Percentiles rank a stretch among this genome's conserved stretches.
These are phyloP conservation scores for Solanum etuberosum DNA, from an alignment of 257 asterid species.

Conservation along the genomic window DNA sequence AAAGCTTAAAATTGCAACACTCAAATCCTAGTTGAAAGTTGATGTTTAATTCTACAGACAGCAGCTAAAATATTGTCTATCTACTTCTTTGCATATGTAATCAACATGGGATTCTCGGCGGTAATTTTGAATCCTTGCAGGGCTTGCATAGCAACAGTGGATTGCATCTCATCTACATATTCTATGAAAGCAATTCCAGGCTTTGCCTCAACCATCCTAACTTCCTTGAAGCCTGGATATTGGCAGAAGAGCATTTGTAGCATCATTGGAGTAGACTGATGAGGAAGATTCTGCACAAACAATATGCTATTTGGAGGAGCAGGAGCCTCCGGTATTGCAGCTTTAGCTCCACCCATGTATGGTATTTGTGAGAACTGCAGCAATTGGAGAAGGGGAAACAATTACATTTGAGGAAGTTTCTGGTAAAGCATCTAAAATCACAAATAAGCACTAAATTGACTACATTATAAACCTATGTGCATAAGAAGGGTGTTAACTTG, in stretches of 20 bases:
- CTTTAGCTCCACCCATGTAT: constrained; percentile 49
- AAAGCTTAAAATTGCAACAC: neutral
- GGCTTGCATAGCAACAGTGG: constrained; percentile 77
- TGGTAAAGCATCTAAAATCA: neutral
- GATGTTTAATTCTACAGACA: neutral
- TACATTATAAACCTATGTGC: neutral
- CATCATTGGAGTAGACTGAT: constrained; percentile 89
- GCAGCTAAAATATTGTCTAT: neutral
- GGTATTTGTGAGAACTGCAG: constrained; percentile 81
- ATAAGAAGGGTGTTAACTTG: neutral
- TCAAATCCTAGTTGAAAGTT: neutral
- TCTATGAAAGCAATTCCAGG: constrained; percentile 97
- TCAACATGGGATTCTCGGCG: constrained; percentile 65
- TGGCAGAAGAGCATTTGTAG: constrained; percentile 94
- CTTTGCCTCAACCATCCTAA: constrained; percentile 88
- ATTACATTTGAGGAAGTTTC: too few species aligned
- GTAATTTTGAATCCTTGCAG: constrained; percentile 86
- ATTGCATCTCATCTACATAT: constrained; percentile 87
- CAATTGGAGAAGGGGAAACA: neutral
- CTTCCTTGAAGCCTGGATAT: constrained; percentile 86
- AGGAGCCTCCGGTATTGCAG: constrained; percentile 71
- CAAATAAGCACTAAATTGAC: neutral
- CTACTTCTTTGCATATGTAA: constrained; percentile 92
- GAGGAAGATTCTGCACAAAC: constrained; percentile 88
- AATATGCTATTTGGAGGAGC: constrained; percentile 93